Evolutionary conservation across 148 eudicot species (phyloP).

Genomic region (Cornus controversa): DNA sequence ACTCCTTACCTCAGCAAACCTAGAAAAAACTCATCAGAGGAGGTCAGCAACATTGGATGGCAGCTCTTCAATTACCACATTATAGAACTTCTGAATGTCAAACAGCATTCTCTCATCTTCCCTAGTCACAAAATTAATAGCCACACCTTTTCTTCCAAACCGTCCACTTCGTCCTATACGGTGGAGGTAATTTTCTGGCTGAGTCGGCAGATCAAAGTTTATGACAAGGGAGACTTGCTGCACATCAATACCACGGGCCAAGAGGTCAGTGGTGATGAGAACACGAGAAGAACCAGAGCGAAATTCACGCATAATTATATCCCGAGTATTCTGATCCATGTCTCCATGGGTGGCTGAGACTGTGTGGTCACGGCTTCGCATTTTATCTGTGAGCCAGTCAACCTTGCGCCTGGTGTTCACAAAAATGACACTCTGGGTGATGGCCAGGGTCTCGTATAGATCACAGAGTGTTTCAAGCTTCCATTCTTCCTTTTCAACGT

Average conservation of each 20-base stretch:
- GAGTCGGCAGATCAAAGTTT: conserved; percentile 35
- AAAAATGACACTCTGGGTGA: conserved; percentile 34
- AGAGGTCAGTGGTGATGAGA: conserved; percentile 32
- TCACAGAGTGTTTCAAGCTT: conserved; percentile 39
- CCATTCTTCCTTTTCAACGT: conserved; percentile 38
- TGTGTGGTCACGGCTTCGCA: conserved; percentile 39
- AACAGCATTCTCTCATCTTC: conserved; percentile 33
- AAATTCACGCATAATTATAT: conserved; percentile 40
- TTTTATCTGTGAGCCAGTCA: conserved; percentile 35
- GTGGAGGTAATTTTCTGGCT: conserved; percentile 35
- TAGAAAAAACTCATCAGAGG: conserved; percentile 14
- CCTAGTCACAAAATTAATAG: conserved; percentile 30
- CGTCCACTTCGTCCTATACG: conserved; percentile 38
- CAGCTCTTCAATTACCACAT: conserved; percentile 33
- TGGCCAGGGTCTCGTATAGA: conserved; percentile 35
- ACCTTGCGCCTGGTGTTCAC: conserved; percentile 36
- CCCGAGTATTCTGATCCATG: conserved; percentile 41
- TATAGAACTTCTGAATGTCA: conserved; percentile 43
- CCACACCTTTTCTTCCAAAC: conserved; percentile 35
- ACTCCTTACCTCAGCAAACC: not conserved
- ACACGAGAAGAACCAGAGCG: conserved; percentile 39
- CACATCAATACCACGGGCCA: conserved; percentile 42
- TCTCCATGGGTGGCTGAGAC: conserved; percentile 41
- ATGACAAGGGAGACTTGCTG: conserved; percentile 40
- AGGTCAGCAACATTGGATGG: conserved; percentile 39